phyloP scores from a whole-genome alignment of 2,329 filamentous ascomycete species.

The Ophiocordyceps camponoti-floridani region DNA sequence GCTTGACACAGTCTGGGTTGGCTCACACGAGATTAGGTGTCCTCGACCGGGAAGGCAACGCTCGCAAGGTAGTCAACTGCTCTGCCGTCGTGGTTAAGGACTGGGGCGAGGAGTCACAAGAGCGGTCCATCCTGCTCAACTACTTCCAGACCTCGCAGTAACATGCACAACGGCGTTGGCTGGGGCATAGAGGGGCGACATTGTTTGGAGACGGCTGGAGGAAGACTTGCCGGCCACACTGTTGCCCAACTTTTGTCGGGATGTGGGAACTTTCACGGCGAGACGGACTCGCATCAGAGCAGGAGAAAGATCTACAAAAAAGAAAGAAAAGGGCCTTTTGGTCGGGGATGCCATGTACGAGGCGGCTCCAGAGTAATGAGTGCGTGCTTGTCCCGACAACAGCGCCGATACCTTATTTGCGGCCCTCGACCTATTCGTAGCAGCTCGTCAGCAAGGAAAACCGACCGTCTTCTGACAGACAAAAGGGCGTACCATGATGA shows the following conservation, averaged over 20 bases:
- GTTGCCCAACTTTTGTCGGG: slow-evolving; percentile 25
- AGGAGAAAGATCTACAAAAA: slow-evolving; percentile 20
- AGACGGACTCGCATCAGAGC: slow-evolving; percentile 17
- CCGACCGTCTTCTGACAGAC: neutral
- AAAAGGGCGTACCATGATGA: slow-evolving; percentile 46
- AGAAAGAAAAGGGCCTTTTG: neutral
- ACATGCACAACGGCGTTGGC: slow-evolving; percentile 14
- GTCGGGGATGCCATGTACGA: neutral
- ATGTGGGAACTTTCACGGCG: slow-evolving; percentile 19
- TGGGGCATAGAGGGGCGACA: slow-evolving; percentile 21
- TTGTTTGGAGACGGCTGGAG: slow-evolving; percentile 15
- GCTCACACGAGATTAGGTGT: slow-evolving; percentile 46
- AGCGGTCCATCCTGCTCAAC: slow-evolving; percentile 97
- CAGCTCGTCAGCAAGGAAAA: neutral
- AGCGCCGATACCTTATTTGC: slow-evolving; percentile 12
- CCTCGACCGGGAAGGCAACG: slow-evolving; percentile 97
- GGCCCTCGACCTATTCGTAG: slow-evolving; percentile 19
- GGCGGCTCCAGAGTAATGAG: neutral
- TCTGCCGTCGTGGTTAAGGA: slow-evolving; percentile 99
- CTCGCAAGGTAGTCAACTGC: slow-evolving; percentile 99
- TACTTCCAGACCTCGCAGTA: slow-evolving; percentile 95
- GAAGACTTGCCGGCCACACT: slow-evolving; percentile 23
- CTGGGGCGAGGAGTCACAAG: slow-evolving; percentile 99
- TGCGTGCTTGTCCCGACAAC: neutral
- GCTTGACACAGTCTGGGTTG: neutral